Base-by-base conservation (phyloP, 768 basidiomycete species). In the Mycena belliarum region DNA sequence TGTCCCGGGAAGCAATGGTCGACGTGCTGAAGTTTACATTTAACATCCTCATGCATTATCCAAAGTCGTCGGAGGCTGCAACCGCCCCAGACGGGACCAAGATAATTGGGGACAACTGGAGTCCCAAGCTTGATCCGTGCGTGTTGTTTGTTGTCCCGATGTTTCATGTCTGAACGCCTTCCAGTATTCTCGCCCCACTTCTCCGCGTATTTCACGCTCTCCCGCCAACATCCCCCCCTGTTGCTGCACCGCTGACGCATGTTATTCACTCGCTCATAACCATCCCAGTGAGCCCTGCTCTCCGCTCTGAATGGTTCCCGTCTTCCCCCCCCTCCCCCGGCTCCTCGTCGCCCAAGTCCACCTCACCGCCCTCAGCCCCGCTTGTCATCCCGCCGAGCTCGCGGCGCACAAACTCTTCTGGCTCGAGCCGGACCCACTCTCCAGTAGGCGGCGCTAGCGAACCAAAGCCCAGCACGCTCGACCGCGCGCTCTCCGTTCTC, bases 11-110 rank as follows among this genome's bases (percentile, higher is more conserved):
- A 53, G 92, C 94, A 3, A 80, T 89, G 75, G 80, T 82, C 4
- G 95, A 98, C 70, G 68, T 94, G 24, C 79, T 98, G 54, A 98
- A 98, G 68, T 79, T 94, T 45, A 76, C 82, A 3, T 95, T 92
- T 72, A 95, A 96, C 69, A 69, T 96, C 28, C 76, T 93, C 49
- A 70, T 85, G 40, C 88, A 90, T 68, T 94, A 92, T 71, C 92
- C 92, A 6, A 91, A 87, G 77, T 89, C 89, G 43, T 28, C 73
- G 68, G 6, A 52, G 28, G 35, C 35, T 20, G 24, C 25, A n/a
- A 4, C 33, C 3, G 33, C 33, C 12, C 37, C 37, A 10, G 67
- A 70, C 26, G 72, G 73, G 28, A 51, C 53, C 16, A 85, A 83
- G 63, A 77, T 87, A 8, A 79, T 89, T 63, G 86, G 86, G 1